Conservation (phyloP, 179 eudicot species). For the Heliamphora pulchella region DNA sequence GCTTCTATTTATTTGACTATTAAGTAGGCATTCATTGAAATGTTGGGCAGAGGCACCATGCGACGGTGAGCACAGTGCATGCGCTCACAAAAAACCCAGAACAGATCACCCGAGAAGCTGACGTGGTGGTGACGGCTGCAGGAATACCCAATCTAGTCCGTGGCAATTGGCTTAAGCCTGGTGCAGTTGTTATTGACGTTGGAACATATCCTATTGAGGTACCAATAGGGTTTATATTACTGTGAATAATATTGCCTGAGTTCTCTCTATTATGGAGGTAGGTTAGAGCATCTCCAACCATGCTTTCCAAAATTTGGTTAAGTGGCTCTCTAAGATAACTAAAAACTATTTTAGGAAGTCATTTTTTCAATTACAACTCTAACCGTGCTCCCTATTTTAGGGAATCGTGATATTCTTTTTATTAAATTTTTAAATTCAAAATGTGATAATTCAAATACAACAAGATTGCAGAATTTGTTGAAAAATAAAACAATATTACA, state of each 20-base stretch:
- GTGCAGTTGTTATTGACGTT: conserved; percentile 74
- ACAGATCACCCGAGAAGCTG: conserved; percentile 60
- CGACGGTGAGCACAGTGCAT: conserved; percentile 70
- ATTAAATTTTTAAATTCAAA: too few relatives aligned
- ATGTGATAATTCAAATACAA: too few relatives aligned
- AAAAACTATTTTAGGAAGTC: too few relatives aligned
- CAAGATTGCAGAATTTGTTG: too few relatives aligned
- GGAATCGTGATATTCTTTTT: too few relatives aligned
- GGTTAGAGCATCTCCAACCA: too few relatives aligned
- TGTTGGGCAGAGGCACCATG: conserved; percentile 69
- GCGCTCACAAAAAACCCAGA: conserved; percentile 59
- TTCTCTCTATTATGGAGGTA: too few relatives aligned
- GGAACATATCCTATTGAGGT: conserved; percentile 82
- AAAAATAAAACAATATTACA: too few relatives aligned
- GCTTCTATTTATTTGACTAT: not conserved
- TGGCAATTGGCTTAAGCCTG: conserved; percentile 76
- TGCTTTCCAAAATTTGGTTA: too few relatives aligned
- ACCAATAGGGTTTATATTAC: not conserved
- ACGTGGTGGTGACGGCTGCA: conserved; percentile 68
- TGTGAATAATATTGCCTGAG: not conserved
- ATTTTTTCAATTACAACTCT: too few relatives aligned
- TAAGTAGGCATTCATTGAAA: conserved; percentile 12
- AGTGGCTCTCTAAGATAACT: too few relatives aligned
- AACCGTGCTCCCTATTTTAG: too few relatives aligned
- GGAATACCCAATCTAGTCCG: conserved; percentile 82